These are phyloP conservation scores for Scortechinia acanthostroma DNA, from an alignment of 2,329 filamentous ascomycete genomes.

Conservation along the genomic window DNA sequence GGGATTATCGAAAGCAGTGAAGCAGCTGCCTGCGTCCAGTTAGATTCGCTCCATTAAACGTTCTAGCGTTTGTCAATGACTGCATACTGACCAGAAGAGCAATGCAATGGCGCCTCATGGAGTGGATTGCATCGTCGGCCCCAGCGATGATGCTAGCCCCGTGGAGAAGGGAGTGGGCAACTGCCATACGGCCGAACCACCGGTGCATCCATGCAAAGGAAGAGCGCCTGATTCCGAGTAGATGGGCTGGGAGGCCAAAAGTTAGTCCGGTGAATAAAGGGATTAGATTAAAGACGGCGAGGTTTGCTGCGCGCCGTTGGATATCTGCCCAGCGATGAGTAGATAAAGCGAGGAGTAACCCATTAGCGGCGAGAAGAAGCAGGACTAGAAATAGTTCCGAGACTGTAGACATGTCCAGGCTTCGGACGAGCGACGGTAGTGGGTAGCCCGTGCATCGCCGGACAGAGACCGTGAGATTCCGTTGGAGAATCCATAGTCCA, in stretches of 20 bases:
- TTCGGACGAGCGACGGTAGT: slow-evolving; percentile 6
- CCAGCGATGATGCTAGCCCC: too few species aligned
- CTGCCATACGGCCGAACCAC: background rate
- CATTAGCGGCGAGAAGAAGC: slow-evolving; percentile 5
- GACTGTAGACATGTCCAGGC: slow-evolving; percentile 6
- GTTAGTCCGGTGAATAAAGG: slow-evolving; percentile 6
- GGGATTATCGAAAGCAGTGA: background rate
- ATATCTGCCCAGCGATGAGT: background rate
- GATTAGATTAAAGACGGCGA: background rate
- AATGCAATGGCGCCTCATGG: too few species aligned
- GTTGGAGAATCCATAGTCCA: slow-evolving; percentile 5
- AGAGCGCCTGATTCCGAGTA: too few species aligned
- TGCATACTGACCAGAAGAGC: too few species aligned
- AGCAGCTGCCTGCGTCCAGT: background rate
- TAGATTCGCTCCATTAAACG: background rate
- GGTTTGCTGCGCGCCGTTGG: too few species aligned
- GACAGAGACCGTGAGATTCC: slow-evolving; percentile 6
- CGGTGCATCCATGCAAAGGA: background rate
- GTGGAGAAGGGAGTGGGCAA: background rate
- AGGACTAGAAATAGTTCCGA: slow-evolving; percentile 5
- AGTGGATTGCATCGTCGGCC: too few species aligned
- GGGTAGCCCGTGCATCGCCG: slow-evolving; percentile 6
- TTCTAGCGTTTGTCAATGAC: too few species aligned
- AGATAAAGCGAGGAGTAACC: slow-evolving; percentile 6
- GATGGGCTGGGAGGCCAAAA: slow-evolving; percentile 30